phyloP scores from a whole-genome alignment of 1,284 basidiomycete genomes.

The Rhodofomes roseus region DNA sequence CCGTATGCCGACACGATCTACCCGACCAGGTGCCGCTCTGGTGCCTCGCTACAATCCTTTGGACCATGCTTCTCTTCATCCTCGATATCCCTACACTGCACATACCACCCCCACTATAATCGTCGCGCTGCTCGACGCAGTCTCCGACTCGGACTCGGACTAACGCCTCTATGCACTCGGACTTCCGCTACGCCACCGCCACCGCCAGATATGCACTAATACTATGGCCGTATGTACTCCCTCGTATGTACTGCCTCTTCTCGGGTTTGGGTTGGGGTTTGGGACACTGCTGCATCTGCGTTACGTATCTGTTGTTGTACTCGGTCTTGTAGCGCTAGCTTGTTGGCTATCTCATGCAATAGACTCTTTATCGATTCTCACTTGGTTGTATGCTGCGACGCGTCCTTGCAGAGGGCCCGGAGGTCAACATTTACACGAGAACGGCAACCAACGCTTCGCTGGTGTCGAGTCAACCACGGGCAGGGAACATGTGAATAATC shows the following conservation, averaged over 20 bases:
- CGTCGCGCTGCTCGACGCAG: background rate
- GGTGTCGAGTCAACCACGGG: too few relatives aligned
- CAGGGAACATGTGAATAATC: background rate
- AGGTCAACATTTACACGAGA: too few relatives aligned
- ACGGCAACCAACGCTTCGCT: too few relatives aligned
- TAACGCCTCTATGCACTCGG: background rate
- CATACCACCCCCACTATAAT: background rate
- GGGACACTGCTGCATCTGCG: background rate
- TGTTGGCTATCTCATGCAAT: background rate
- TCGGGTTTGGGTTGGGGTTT: background rate
- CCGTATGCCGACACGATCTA: background rate
- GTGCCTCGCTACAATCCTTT: background rate
- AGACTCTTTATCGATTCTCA: background rate
- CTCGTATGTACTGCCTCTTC: background rate
- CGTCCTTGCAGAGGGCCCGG: background rate
- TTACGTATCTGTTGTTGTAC: background rate
- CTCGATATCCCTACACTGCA: slow-evolving; percentile 1
- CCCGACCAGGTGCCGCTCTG: background rate
- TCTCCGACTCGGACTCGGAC: background rate
- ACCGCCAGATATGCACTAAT: background rate
- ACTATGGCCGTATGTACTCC: background rate
- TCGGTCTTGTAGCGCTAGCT: background rate
- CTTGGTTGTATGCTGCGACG: background rate
- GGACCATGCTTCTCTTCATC: background rate
- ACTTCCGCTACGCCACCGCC: background rate